phyloP scores from a whole-genome alignment of 208 protist genomes.

The Leishmania martiniquensis region DNA sequence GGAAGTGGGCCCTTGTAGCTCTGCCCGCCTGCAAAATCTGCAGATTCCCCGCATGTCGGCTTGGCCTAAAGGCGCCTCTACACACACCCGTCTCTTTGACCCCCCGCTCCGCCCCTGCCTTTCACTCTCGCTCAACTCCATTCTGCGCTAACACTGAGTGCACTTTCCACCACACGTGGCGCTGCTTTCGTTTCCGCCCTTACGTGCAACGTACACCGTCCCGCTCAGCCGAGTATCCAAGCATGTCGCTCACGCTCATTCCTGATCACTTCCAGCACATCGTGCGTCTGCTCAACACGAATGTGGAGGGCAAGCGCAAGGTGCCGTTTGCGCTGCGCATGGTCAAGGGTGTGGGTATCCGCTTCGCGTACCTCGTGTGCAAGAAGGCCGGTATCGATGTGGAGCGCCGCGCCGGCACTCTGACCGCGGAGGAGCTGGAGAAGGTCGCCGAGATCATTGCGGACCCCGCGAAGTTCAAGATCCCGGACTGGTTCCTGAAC shows the following conservation, averaged over 20 bases:
- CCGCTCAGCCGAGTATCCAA: constrained; percentile 17
- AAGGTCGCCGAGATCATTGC: constrained; percentile 97
- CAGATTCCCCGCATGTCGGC: too few species aligned
- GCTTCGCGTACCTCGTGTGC: constrained; percentile 98
- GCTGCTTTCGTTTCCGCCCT: background rate
- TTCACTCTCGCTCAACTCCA: background rate
- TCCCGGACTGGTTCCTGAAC: constrained; percentile 99
- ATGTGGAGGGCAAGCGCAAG: constrained; percentile 98
- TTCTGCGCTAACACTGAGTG: background rate
- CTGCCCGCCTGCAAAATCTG: too few species aligned
- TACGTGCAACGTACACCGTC: background rate
- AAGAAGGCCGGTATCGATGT: constrained; percentile 99
- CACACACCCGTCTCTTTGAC: too few species aligned
- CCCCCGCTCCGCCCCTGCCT: too few species aligned
- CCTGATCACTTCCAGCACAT: constrained; percentile 99
- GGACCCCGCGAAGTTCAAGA: constrained; percentile 99
- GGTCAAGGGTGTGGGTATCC: constrained; percentile 99
- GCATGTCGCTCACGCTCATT: constrained; percentile 54
- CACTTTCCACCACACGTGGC: background rate
- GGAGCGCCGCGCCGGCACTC: constrained; percentile 95
- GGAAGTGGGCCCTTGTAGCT: too few species aligned
- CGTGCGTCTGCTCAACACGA: constrained; percentile 99
- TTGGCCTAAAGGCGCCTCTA: too few species aligned
- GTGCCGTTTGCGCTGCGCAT: constrained; percentile 97
- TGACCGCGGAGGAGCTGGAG: constrained; percentile 96